A percentile compares a stretch with the other conserved stretches of the same genome.
Conservation (phyloP, 2,329 filamentous ascomycete genomes). For the Chaetomiaceae sp. region DNA sequence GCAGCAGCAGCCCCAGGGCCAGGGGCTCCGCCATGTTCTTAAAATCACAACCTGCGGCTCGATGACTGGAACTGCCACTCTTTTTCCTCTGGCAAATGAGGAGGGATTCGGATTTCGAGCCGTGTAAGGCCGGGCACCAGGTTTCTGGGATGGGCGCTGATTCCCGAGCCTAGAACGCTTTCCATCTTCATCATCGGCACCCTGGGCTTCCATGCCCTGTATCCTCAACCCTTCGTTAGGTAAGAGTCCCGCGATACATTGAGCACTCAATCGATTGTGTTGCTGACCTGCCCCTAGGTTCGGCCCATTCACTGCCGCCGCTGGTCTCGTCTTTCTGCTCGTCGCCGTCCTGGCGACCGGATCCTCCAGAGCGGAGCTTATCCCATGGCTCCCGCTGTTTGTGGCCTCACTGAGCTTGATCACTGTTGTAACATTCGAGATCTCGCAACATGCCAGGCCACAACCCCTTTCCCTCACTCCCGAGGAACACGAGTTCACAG, state of each 20-base stretch:
- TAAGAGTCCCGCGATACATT: constrained; percentile 1
- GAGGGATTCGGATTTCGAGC: constrained; percentile 17
- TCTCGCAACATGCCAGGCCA: not conserved
- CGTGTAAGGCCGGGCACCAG: constrained; percentile 15
- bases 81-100: constrained; percentile 22
- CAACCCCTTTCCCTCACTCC: not conserved
- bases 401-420: constrained; percentile 17
- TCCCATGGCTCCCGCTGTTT: constrained; percentile 25
- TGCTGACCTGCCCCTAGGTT: constrained; percentile 17
- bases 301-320: constrained; percentile 19
- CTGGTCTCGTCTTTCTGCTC: constrained; percentile 19
- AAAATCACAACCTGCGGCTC: constrained; percentile 21
- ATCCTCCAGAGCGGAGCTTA: constrained; percentile 17
- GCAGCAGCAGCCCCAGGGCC: not conserved
- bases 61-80: constrained; percentile 23
- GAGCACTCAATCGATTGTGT: not conserved
- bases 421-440: constrained; percentile 18
- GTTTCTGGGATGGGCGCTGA: constrained; percentile 10
- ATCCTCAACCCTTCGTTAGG: constrained; percentile 21
- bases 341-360: constrained; percentile 17
- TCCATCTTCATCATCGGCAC: constrained; percentile 18
- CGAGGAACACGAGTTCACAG: constrained; percentile 9
- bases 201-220: constrained; percentile 18
- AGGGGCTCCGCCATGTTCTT: constrained; percentile 2
- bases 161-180: constrained; percentile 16